Percentiles rank a stretch among this genome's conserved stretches.
These are phyloP conservation scores for Penicillium coffeae DNA, from an alignment of 495 filamentous ascomycete species.

Conservation along the genomic window DNA sequence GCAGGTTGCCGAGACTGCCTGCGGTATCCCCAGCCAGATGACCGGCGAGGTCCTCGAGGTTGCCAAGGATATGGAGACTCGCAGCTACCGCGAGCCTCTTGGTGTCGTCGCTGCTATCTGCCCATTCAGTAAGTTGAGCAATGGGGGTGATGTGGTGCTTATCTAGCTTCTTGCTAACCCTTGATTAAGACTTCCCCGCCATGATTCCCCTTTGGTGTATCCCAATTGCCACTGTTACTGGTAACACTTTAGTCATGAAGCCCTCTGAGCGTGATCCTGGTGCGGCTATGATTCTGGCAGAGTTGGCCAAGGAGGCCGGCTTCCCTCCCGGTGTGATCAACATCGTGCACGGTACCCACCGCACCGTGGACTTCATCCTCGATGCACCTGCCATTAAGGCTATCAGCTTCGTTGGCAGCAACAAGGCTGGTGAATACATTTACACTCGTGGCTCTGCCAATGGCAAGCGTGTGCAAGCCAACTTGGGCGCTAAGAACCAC, in stretches of 20 bases:
- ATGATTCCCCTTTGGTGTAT: conserved; percentile 99
- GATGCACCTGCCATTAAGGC: conserved; percentile 96
- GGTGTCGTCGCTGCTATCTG: conserved; percentile 96
- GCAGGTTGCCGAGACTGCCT: conserved; percentile 95
- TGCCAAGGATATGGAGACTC: conserved; percentile 98
- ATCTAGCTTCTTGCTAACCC: conserved; percentile 9
- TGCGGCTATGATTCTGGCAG: conserved; percentile 95
- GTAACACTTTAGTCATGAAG: conserved; percentile 93
- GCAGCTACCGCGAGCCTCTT: conserved; percentile 87
- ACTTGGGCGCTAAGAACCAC: conserved; percentile 98
- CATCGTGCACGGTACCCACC: conserved; percentile 85
- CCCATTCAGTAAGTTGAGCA: conserved; percentile 77
- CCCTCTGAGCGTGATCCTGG: conserved; percentile 98
- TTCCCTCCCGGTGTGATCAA: conserved; percentile 94
- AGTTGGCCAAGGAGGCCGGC: conserved; percentile 85
- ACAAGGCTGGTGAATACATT: conserved; percentile 97
- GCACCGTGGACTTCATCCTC: conserved; percentile 94
- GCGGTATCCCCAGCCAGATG: conserved; percentile 89
- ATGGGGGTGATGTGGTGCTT: neutral
- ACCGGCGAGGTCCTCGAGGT: conserved; percentile 95
- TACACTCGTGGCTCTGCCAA: conserved; percentile 85
- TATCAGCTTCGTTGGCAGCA: conserved; percentile 95
- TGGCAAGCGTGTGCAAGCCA: conserved; percentile 93
- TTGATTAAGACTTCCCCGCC: conserved; percentile 79
- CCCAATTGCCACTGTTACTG: conserved; percentile 88